Base-by-base conservation (phyloP, 257 asterid species). In the Scutellaria minor region DNA sequence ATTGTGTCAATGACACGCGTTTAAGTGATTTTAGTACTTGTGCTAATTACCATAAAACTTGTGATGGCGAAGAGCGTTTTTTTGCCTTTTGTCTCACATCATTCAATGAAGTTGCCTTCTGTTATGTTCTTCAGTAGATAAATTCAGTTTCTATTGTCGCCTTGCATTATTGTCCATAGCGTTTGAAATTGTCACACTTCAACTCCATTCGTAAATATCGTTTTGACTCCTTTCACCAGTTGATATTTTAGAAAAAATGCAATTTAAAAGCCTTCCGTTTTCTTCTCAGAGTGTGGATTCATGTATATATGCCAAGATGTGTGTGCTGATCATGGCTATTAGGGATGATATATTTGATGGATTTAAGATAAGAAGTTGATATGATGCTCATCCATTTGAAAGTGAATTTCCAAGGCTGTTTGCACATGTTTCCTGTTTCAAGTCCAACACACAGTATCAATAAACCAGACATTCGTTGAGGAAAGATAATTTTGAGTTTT, bases 41-140 rank as follows among this genome's bases (percentile, higher is more conserved):
- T 13, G 14, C 54, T 65, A 41, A 52, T 11, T 66, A 31, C 71
- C 70, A 55, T 54, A 41, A 47, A 60, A 44, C 51, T 13, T 68
- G 31, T 63, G 53, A 18, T 51, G 56, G 14, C 20, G 62, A 20
- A 55, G 72, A 42, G 31, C 51, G 8, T 41, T 37, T 35, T 64
- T 2, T 64, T 44, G 27, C 9, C 22, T 73, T 40, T 31, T 40
- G 39, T 42, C 9, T 69, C 45, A 13, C 56, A 51, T 20, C 24
- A 40, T 64, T 13, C 15, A 14, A 42, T 31, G 40, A n/a, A 48
- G 13, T 46, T 67, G 55, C 70, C 24, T 67, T 75, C 48, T 55
- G 51, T 55, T 11, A 9, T 66, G 62, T 37, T 46, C 41, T 20
- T 58, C 8, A 11, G 40, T 39, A 9, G 54, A 35, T 15, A 57